phyloP scores from a whole-genome alignment of 2,329 filamentous ascomycete species.

The Venturia effusa region DNA sequence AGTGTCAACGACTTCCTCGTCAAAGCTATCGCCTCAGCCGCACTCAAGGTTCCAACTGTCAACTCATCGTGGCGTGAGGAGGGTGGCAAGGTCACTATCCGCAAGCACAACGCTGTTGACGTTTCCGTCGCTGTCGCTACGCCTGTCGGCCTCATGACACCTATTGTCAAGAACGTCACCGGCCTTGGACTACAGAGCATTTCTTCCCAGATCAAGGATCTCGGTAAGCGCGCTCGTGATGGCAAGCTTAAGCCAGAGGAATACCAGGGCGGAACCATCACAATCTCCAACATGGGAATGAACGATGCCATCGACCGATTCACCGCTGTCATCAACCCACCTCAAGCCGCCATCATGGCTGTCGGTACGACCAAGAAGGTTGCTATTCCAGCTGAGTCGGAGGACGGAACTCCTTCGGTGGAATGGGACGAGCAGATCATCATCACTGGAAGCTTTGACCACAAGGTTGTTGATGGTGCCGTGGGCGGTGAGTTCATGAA shows the following conservation, averaged over 20 bases:
- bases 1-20: slow-evolving; percentile 99
- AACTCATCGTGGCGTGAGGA: slow-evolving; percentile 88
- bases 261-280: slow-evolving; percentile 98
- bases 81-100: slow-evolving; percentile 68
- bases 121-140: slow-evolving; percentile 94
- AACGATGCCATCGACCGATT: slow-evolving; percentile 93
- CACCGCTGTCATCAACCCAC: slow-evolving; percentile 97
- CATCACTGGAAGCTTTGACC: slow-evolving; percentile 92
- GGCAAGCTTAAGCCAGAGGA: slow-evolving; percentile 99
- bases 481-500: slow-evolving; percentile 94
- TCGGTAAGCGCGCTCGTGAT: slow-evolving; percentile 90
- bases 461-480: slow-evolving; percentile 96
- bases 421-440: slow-evolving; percentile 97
- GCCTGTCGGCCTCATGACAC: slow-evolving; percentile 88
- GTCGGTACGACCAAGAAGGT: slow-evolving; percentile 96
- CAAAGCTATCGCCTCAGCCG: slow-evolving; percentile 84
- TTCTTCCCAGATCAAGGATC: slow-evolving; percentile 83
- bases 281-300: slow-evolving; percentile 99
- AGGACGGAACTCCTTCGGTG: slow-evolving; percentile 62
- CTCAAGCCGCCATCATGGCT: slow-evolving; percentile 88
- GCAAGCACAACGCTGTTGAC: slow-evolving; percentile 86
- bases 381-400: slow-evolving; percentile 67
- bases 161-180: slow-evolving; percentile 86
- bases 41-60: slow-evolving; percentile 85
- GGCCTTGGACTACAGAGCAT: slow-evolving; percentile 79